A percentile compares a stretch with the other conserved stretches of the same genome.
Conservation (phyloP, 768 basidiomycete genomes). For the Daedaleopsis nitida region DNA sequence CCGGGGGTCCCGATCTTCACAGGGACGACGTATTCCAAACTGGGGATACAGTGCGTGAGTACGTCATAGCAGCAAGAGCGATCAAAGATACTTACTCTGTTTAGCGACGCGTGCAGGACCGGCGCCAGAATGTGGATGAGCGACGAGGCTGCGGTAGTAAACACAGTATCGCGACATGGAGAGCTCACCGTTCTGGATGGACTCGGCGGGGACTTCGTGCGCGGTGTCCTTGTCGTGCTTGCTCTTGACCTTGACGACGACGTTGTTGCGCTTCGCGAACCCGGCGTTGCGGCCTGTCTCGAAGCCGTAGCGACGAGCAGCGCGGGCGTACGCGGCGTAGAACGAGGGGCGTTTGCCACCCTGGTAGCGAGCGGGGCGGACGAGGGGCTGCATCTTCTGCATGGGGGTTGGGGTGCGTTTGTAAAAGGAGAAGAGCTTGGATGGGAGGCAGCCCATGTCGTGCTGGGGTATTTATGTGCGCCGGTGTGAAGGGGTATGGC, state of each 20-base stretch:
- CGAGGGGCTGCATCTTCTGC: conserved; percentile 26
- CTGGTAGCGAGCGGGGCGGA: conserved; percentile 26
- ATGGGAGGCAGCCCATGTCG: conserved; percentile 17
- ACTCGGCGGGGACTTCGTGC: conserved; percentile 33
- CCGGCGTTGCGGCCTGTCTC: conserved; percentile 29
- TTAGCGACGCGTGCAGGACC: not conserved
- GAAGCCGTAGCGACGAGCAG: conserved; percentile 32
- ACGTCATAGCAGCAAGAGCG: not conserved
- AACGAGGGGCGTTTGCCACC: conserved; percentile 29
- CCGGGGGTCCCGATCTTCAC: conserved; percentile 43
- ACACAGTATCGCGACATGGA: not conserved
- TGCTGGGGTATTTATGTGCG: not conserved
- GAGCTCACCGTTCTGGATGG: conserved; percentile 33
- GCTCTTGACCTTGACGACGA: conserved; percentile 31
- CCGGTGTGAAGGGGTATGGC: not conserved
- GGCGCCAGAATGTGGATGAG: not conserved
- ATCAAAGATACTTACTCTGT: conserved; percentile 20
- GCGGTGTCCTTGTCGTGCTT: conserved; percentile 26
- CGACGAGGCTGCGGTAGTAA: not conserved
- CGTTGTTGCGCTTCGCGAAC: conserved; percentile 31
- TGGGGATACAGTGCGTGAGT: conserved; percentile 10
- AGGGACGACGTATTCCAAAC: conserved; percentile 41
- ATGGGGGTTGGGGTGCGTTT: not conserved
- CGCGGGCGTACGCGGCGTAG: conserved; percentile 31
- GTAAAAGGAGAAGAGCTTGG: conserved; percentile 9